phyloP scores from a whole-genome alignment of 2,329 filamentous ascomycete species.

The Epichloe brachyelytri region DNA sequence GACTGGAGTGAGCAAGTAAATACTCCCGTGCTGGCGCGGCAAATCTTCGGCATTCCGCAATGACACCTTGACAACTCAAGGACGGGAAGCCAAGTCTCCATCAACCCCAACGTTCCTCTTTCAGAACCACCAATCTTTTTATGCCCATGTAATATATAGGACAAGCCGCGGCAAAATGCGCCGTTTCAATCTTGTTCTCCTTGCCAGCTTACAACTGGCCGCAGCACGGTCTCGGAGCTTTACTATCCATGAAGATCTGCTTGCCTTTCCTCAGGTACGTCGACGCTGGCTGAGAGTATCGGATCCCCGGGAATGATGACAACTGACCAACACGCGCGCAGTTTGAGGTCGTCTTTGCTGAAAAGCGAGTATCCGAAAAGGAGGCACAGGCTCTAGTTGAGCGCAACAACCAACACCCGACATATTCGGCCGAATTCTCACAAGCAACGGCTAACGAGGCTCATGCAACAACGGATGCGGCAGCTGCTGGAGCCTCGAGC shows the following conservation, averaged over 20 bases:
- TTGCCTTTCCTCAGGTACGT: conserved; percentile 73
- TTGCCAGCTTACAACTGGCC: conserved; percentile 32
- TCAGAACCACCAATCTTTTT: background rate
- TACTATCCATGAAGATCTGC: conserved; percentile 77
- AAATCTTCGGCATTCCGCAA: conserved; percentile 11
- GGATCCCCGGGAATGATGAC: background rate
- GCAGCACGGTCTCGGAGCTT: conserved; percentile 46
- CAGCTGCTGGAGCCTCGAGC: conserved; percentile 9
- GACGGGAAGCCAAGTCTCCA: background rate
- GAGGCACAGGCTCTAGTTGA: conserved; percentile 53
- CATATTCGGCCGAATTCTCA: conserved; percentile 27
- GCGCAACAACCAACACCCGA: conserved; percentile 19
- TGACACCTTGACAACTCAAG: conserved; percentile 5
- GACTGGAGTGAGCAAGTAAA: too few relatives aligned
- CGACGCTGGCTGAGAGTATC: background rate
- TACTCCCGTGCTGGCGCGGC: too few relatives aligned
- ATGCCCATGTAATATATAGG: conserved; percentile 17
- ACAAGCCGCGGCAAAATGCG: conserved; percentile 32
- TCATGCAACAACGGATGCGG: background rate
- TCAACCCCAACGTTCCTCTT: background rate
- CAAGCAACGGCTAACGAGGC: conserved; percentile 25
- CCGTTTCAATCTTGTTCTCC: conserved; percentile 31
- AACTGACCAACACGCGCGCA: conserved; percentile 22
- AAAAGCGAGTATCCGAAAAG: conserved; percentile 56
- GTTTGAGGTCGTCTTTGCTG: conserved; percentile 70